Base-by-base conservation (phyloP, 805 yeast genomes). In the Candida railenensis region DNA sequence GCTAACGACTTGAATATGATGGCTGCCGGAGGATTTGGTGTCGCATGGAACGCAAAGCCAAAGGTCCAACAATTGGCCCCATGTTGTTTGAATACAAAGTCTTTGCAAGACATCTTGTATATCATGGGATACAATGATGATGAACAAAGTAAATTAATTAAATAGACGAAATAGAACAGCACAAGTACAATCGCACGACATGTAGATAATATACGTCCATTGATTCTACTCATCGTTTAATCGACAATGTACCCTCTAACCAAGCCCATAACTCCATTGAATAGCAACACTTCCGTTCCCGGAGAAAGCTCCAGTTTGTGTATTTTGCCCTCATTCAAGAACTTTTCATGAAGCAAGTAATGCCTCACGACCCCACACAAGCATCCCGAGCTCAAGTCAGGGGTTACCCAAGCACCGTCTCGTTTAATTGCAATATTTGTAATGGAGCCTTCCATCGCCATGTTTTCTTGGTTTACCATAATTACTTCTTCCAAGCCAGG, bases 1-100 rank as follows among this genome's bases (percentile, higher is more conserved):
- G 97, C 98, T 20, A 94, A 94, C 59, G 99, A 94, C 67, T 71
- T 94, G 59, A 78, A 80, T 39, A 95, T 95, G 90, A 94, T 94
- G 98, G 78, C 72, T 2, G 80, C 68, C 12, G 97, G 96, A 2
- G 98, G 98, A 0, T 87, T 82, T 62, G 99, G 99, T 18, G 75
- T 94, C 45, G 99, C 99, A 0, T 94, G 97, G 95, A 87, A 89
- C 62, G 99, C 98, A 18, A 94, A 94, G 63, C 97, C 98, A 19
- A 83, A 77, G 52, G 99, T 94, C 2, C 97, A 90, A 64, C 62
- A 67, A 48, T 70, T 73, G 53, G 98, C 99, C 0, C 97, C 97
- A 16, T 76, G 88, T 37, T 77, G 87, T 49, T 73, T 94, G 52
- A 94, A 94, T 62, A 74, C 92, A 0, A 70, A 75, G n/a, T 74